Percentiles rank a stretch among this genome's conserved stretches.
phyloP scores from a whole-genome alignment of 139 green algal species.

The Chlorella sp. region DNA sequence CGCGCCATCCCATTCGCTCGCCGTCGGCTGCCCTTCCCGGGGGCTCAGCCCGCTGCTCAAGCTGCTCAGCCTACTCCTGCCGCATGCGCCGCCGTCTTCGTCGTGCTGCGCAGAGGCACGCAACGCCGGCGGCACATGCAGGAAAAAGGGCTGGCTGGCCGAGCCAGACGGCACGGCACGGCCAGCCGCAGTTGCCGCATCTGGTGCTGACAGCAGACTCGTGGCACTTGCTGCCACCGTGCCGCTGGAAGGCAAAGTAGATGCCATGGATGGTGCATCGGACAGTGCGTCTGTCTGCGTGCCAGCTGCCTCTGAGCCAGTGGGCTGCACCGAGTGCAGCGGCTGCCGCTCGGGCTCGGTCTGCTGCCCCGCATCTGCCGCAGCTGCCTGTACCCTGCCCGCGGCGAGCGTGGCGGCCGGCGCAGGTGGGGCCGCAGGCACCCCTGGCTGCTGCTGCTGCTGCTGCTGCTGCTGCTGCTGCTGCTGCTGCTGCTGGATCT shows the following conservation, averaged over 20 bases:
- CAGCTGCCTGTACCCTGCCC: background rate
- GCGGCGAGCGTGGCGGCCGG: background rate
- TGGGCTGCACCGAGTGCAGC: background rate
- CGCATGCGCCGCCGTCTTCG: no score
- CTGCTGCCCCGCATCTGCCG: background rate
- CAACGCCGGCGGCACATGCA: no score
- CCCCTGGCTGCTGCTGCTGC: background rate
- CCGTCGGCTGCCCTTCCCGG: constrained; percentile 38
- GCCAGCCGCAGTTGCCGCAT: no score
- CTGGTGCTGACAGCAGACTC: no score
- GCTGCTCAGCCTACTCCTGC: constrained; percentile 30
- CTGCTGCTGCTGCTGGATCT: background rate
- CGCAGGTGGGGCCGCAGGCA: background rate
- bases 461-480: constrained; percentile 11
- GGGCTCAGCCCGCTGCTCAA: constrained; percentile 75
- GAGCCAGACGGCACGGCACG: no score
- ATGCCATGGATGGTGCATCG: no score
- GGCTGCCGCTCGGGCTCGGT: background rate
- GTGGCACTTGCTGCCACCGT: no score
- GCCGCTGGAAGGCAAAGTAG: no score
- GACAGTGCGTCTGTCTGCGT: background rate
- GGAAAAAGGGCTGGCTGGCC: no score
- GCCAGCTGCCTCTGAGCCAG: background rate
- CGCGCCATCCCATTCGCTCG: constrained; percentile 36
- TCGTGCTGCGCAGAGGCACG: no score